Percentiles rank a stretch among this genome's conserved stretches.
phyloP scores from a whole-genome alignment of 352 stramenopile genomes.

The Globisporangium canariense region DNA sequence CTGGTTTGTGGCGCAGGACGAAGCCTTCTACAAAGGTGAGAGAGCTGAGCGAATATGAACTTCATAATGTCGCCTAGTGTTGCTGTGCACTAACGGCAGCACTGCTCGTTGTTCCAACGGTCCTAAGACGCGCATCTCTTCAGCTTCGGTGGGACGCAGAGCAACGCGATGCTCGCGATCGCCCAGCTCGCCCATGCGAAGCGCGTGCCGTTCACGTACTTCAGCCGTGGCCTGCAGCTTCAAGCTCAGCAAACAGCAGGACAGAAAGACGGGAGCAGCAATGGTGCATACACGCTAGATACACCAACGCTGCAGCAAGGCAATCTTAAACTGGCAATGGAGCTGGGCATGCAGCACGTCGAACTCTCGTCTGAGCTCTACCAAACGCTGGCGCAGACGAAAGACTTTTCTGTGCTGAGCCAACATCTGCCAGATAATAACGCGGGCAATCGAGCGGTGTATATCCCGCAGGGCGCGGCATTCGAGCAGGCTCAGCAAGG shows the following conservation, averaged over 20 bases:
- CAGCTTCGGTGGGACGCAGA: conserved; percentile 79
- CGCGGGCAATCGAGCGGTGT: conserved; percentile 19
- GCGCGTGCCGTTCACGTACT: conserved; percentile 82
- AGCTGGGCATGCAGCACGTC: conserved; percentile 69
- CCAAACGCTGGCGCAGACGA: conserved; percentile 34
- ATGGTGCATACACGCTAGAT: neutral
- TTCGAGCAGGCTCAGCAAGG: conserved; percentile 58
- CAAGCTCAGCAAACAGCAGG: neutral
- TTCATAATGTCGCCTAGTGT: neutral
- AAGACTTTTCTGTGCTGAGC: conserved; percentile 30
- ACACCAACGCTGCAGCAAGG: conserved; percentile 6
- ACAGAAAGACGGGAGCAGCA: neutral
- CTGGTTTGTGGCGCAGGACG: conserved; percentile 68
- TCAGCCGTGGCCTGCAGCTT: conserved; percentile 44
- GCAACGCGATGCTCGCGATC: conserved; percentile 85
- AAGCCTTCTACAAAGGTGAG: conserved; percentile 51
- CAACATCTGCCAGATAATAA: neutral
- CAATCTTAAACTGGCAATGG: conserved; percentile 44
- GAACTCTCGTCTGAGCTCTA: conserved; percentile 43
- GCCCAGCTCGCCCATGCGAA: conserved; percentile 75
- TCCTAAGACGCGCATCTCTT: conserved; percentile 45
- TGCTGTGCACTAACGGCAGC: neutral
- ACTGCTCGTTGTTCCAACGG: neutral
- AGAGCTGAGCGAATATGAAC: neutral
- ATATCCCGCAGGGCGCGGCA: conserved; percentile 71